Evolutionary conservation across 345 rosid genomes (phyloP).

Genomic region (Euphorbia peplus): DNA sequence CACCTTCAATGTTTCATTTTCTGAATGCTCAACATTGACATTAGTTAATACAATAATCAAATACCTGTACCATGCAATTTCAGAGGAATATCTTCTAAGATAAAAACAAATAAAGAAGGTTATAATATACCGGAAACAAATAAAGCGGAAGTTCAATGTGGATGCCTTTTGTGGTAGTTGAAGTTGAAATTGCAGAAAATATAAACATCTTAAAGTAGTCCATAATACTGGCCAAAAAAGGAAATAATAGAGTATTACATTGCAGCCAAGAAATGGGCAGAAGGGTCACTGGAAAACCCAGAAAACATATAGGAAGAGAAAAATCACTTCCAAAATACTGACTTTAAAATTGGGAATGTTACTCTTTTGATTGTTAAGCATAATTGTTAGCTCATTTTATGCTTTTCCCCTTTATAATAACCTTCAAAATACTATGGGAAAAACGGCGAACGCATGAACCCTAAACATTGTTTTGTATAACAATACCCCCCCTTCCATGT

Average conservation of each 20-base stretch:
- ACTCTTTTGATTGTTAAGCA: not conserved
- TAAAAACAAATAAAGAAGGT: slow-evolving; percentile 20
- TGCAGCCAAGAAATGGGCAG: slow-evolving; percentile 6
- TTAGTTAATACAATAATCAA: slow-evolving; percentile 20
- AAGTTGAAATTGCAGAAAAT: slow-evolving; percentile 38
- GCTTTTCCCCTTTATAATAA: not conserved
- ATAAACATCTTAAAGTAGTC: slow-evolving; percentile 34
- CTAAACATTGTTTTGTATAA: not conserved
- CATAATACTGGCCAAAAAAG: slow-evolving; percentile 23
- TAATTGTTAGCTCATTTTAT: not conserved
- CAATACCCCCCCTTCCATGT: not conserved
- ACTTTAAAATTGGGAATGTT: not conserved
- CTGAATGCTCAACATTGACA: slow-evolving; percentile 26
- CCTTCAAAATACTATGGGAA: not conserved
- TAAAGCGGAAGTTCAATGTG: slow-evolving; percentile 28
- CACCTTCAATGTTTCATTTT: slow-evolving; percentile 30
- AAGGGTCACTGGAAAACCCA: not conserved
- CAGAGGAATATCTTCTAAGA: slow-evolving; percentile 17
- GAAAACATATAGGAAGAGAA: slow-evolving; percentile 5
- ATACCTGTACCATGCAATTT: slow-evolving; percentile 16
- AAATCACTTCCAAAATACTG: not conserved
- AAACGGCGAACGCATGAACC: not conserved
- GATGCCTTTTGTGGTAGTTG: slow-evolving; percentile 36
- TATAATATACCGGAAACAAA: slow-evolving; percentile 27
- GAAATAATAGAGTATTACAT: slow-evolving; percentile 16